Percentiles rank a stretch among this genome's conserved stretches.
Evolutionary conservation across 2,329 filamentous ascomycete genomes (phyloP).

Genomic region (Cladosporium austrohemisphaericum): DNA sequence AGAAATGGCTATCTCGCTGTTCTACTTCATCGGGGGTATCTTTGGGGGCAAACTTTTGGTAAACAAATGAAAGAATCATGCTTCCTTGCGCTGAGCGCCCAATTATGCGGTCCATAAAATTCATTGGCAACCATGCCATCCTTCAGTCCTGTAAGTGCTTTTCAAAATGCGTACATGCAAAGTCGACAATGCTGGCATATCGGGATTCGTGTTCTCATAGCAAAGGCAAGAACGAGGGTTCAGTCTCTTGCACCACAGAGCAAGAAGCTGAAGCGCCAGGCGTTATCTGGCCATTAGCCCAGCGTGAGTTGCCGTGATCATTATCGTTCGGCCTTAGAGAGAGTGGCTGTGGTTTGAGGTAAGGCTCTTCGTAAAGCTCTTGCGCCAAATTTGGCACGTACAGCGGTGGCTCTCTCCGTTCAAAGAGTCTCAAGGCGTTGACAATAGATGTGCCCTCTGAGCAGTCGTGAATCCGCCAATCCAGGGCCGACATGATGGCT

Average conservation of each 20-base stretch:
- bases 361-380: slow-evolving; percentile 6
- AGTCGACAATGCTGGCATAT: too few species aligned
- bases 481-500: slow-evolving; percentile 23
- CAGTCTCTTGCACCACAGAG: neutral
- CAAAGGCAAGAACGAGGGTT: slow-evolving; percentile 4
- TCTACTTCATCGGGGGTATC: neutral
- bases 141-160: too few species aligned
- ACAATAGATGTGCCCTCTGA: slow-evolving; percentile 17
- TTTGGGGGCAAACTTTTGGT: slow-evolving; percentile 5
- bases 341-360: slow-evolving; percentile 5
- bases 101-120: neutral
- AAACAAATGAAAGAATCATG: slow-evolving; percentile 5
- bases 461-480: slow-evolving; percentile 26
- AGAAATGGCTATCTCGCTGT: neutral
- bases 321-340: neutral
- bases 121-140: neutral
- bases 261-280: neutral
- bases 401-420: neutral
- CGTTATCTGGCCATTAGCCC: slow-evolving; percentile 18
- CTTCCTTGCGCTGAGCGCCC: neutral
- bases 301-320: neutral
- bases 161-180: too few species aligned
- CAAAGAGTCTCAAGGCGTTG: slow-evolving; percentile 10
- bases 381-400: neutral
- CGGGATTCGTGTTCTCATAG: neutral